These are phyloP conservation scores for Aspergillus fumigatiaffinis DNA, from an alignment of 2,329 filamentous ascomycete species.

Conservation along the genomic window DNA sequence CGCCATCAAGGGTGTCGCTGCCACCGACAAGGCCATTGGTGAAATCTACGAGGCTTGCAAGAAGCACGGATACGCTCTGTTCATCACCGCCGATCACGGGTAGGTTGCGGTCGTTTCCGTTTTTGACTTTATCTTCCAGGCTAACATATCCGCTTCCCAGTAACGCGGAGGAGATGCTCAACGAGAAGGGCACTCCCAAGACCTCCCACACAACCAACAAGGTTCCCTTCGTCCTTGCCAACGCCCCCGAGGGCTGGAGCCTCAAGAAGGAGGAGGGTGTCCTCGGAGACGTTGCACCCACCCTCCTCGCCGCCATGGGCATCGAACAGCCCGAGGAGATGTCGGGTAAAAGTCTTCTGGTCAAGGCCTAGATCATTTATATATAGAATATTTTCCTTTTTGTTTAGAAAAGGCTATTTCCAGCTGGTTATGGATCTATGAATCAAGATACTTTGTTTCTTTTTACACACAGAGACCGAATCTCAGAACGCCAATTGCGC, in stretches of 20 bases:
- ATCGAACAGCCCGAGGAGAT: constrained; percentile 87
- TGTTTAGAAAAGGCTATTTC: constrained; percentile 15
- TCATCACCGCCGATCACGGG: constrained; percentile 95
- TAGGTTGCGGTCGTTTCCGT: constrained; percentile 34
- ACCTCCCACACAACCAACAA: constrained; percentile 98
- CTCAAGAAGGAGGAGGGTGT: constrained; percentile 82
- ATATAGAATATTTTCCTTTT: constrained; percentile 14
- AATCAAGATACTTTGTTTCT: constrained; percentile 6
- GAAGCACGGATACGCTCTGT: constrained; percentile 86
- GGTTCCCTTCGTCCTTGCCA: constrained; percentile 97
- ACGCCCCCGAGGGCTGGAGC: constrained; percentile 84
- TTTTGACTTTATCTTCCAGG: neutral
- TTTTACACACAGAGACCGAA: constrained; percentile 3
- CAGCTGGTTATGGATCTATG: constrained; percentile 20
- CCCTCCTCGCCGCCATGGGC: constrained; percentile 84
- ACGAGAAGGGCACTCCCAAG: constrained; percentile 90
- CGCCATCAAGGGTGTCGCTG: constrained; percentile 75
- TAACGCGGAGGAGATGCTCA: constrained; percentile 99
- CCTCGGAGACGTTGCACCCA: constrained; percentile 97
- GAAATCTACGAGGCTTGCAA: constrained; percentile 91
- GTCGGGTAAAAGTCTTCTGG: constrained; percentile 78
- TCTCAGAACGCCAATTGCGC: constrained; percentile 26
- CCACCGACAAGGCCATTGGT: constrained; percentile 92
- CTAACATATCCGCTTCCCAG: constrained; percentile 33
- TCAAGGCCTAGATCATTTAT: constrained; percentile 53